Percentiles rank a stretch among this genome's conserved stretches.
These are phyloP conservation scores for Effrenium voratum DNA, from an alignment of 73 alveolate species.

Conservation along the genomic window DNA sequence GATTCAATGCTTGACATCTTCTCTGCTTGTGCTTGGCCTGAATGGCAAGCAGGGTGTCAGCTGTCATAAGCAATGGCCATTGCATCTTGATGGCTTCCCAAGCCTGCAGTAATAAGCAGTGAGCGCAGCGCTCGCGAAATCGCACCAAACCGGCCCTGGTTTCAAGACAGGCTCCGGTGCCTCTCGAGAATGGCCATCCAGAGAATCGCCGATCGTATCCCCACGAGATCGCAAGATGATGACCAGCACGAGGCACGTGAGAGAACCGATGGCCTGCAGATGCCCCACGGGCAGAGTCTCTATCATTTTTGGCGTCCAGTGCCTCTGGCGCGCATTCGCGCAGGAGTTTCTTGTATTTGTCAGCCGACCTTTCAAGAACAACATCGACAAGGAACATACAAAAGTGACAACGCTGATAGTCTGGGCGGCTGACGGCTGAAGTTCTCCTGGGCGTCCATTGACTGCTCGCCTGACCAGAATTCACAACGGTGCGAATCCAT, in stretches of 20 bases:
- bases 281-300: not conserved
- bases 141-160: not conserved
- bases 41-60: constrained; percentile 75
- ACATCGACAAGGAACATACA: not conserved
- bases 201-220: constrained; percentile 60
- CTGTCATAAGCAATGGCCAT: constrained; percentile 81
- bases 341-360: constrained; percentile 86
- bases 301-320: too few relatives aligned
- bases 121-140: too few relatives aligned
- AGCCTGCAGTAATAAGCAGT: constrained; percentile 1
- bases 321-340: constrained; percentile 92
- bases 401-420: too few relatives aligned
- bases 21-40: not conserved
- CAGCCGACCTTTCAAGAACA: constrained; percentile 34
- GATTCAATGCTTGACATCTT: not conserved
- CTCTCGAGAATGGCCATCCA: constrained; percentile 59
- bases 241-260: constrained; percentile 51
- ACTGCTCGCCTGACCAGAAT: constrained; percentile 52
- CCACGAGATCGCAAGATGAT: constrained; percentile 67
- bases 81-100: constrained; percentile 88
- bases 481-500: too few relatives aligned
- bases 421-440: not conserved
- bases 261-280: constrained; percentile 69
- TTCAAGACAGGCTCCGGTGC: not conserved
- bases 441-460: constrained; percentile 57